phyloP scores from a whole-genome alignment of 768 basidiomycete genomes.

The Macrolepiota fuliginosa region DNA sequence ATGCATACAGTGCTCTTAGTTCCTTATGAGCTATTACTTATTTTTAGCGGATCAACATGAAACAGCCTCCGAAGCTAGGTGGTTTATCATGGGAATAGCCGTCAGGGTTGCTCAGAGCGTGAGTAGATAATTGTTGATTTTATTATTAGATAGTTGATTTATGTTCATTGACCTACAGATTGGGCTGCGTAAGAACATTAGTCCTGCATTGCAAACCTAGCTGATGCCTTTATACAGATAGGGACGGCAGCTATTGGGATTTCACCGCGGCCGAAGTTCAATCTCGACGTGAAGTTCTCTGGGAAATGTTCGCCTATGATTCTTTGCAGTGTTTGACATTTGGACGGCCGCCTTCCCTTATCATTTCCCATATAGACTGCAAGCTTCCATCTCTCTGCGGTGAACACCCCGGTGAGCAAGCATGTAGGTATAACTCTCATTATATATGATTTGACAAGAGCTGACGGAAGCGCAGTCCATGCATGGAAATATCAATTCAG shows the following conservation, averaged over 20 bases:
- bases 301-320: slow-evolving; percentile 59
- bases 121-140: slow-evolving; percentile 26
- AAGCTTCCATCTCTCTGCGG: slow-evolving; percentile 53
- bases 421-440: slow-evolving; percentile 42
- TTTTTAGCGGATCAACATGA: slow-evolving; percentile 69
- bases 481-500: slow-evolving; percentile 70
- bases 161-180: slow-evolving; percentile 37
- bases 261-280: slow-evolving; percentile 56
- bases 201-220: not conserved
- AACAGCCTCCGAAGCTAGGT: slow-evolving; percentile 58
- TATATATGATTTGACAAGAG: not conserved
- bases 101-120: slow-evolving; percentile 73
- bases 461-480: slow-evolving; percentile 38
- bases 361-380: slow-evolving; percentile 65
- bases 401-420: slow-evolving; percentile 43
- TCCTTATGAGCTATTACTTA: slow-evolving; percentile 67
- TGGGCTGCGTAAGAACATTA: slow-evolving; percentile 57
- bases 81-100: slow-evolving; percentile 67
- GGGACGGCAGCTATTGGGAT: slow-evolving; percentile 65
- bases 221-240: slow-evolving; percentile 38
- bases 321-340: slow-evolving; percentile 69
- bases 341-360: too few relatives aligned
- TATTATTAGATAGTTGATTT: slow-evolving; percentile 12
- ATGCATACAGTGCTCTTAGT: slow-evolving; percentile 30
- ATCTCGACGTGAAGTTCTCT: slow-evolving; percentile 63